phyloP scores from a whole-genome alignment of 495 filamentous ascomycete species.

The Hypomontagnella monticulosa region DNA sequence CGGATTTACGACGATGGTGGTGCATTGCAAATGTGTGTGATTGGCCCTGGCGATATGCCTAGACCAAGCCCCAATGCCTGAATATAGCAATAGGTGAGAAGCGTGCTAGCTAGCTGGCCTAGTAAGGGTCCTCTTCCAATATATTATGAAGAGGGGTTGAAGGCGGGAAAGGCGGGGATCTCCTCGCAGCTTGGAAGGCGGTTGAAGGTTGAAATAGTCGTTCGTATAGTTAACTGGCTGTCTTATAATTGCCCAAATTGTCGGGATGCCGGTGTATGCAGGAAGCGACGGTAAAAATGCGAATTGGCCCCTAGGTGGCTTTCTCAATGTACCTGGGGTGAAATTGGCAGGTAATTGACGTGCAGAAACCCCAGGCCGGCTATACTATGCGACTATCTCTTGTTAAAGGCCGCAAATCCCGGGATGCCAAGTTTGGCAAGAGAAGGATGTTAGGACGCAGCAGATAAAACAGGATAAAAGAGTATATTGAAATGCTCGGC shows the following conservation, averaged over 20 bases:
- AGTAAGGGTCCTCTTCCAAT: conserved; percentile 21
- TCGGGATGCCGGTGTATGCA: conserved; percentile 2
- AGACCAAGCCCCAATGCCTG: conserved; percentile 25
- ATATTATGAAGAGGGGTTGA: conserved; percentile 33
- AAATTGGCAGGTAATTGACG: conserved; percentile 13
- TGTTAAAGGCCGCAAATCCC: conserved; percentile 14
- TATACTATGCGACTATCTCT: conserved; percentile 19
- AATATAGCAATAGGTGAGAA: conserved; percentile 17
- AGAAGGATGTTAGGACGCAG: conserved; percentile 10
- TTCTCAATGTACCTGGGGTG: conserved; percentile 9
- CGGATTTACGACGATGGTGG: conserved; percentile 60
- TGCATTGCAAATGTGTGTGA: conserved; percentile 51
- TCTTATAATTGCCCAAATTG: conserved; percentile 17
- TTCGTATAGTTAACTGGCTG: conserved; percentile 1
- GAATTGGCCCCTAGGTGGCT: conserved; percentile 5
- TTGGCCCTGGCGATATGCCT: conserved; percentile 25
- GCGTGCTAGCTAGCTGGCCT: conserved; percentile 9
- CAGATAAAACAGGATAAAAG: conserved; percentile 29
- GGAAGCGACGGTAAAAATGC: conserved; percentile 11
- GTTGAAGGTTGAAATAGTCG: not conserved
- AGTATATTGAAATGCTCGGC: conserved; percentile 24
- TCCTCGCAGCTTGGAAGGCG: conserved; percentile 21
- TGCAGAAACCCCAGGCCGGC: conserved; percentile 7
- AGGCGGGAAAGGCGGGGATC: conserved; percentile 24
- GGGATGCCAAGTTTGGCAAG: conserved; percentile 36